Base-by-base conservation (phyloP, 768 basidiomycete species). In the Daedalea quercina region DNA sequence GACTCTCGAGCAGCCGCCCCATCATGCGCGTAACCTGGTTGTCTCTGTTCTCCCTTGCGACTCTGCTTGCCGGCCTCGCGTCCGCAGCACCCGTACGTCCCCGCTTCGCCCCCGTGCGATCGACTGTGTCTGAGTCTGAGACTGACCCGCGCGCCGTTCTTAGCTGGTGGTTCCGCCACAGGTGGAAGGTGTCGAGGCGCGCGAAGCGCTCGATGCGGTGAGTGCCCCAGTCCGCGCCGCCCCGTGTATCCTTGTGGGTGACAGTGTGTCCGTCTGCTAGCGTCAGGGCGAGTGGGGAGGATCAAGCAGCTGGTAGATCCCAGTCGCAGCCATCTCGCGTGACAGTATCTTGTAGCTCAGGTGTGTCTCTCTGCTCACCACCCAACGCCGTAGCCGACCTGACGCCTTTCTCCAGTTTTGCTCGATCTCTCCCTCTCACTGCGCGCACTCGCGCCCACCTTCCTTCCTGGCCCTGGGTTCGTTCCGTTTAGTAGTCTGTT, bases 51-150 rank as follows among this genome's bases (percentile, higher is more conserved):
- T 26, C 58, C 56, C 35, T 60, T 46, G 54, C 60, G 50, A 31
- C 28, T 19, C n/a, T 54, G 52, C 55, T 64, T 54, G 57, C 57
- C 41, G 55, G 55, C 53, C 17, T 62, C 50, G 59, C 56, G 52
- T 26, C 57, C 43, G 63, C 63, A 31, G 55, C 57, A 23, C 62
- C 63, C 22, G 60, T 63, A 20, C 42, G 56, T 58, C 40, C 12
- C 47, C 24, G 42, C 50, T 24, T 34, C 43, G 24, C 17, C 20
- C 9, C 23, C 33, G 2, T 49, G 44, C 11, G 23, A 13, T 44
- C 24, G 7, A 44, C 20, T 44, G 7, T 35, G 24, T 11, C 9
- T 40, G n/a, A n/a, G n/a, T n/a, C n/a, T n/a, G n/a, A n/a, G 34
- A 35, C 34, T 17, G 34, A 8, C 34, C 34, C 17, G 34, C 31